A percentile compares a stretch with the other conserved stretches of the same genome.
phyloP scores from a whole-genome alignment of 352 stramenopile genomes.

The Halophytophthora polymorphica region DNA sequence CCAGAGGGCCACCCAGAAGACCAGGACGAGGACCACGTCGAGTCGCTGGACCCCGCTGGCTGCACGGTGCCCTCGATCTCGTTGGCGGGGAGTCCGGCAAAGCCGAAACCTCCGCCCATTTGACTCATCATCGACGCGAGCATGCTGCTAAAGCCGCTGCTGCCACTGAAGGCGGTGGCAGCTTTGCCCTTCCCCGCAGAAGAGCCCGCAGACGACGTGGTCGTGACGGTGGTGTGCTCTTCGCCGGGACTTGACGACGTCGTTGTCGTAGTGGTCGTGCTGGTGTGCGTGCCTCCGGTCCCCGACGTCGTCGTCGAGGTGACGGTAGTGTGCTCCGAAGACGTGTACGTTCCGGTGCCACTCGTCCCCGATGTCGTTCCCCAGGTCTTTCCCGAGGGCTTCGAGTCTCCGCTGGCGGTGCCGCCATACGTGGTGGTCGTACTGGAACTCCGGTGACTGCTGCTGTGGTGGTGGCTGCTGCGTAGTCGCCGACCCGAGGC shows the following conservation, averaged over 20 bases:
- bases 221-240: conserved; percentile 21
- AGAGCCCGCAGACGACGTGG: conserved; percentile 16
- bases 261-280: conserved; percentile 18
- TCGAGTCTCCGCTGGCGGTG: conserved; percentile 2
- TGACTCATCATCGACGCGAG: no score
- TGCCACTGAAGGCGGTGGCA: no score
- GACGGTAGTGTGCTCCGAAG: conserved; percentile 3
- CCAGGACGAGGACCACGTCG: background rate
- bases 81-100: conserved; percentile 7
- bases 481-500: background rate
- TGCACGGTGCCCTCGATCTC: conserved; percentile 20
- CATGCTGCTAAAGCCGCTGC: no score
- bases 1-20: conserved; percentile 8
- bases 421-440: conserved; percentile 6
- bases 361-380: conserved; percentile 17
- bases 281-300: conserved; percentile 16
- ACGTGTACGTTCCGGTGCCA: conserved; percentile 16
- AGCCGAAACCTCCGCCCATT: conserved; percentile 18
- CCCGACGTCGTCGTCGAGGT: conserved; percentile 18
- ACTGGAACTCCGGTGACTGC: no score
- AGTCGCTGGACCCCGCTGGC: conserved; percentile 8
- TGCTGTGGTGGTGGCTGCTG: conserved; percentile 2
- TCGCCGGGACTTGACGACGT: conserved; percentile 17
- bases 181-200: background rate
- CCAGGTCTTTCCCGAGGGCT: conserved; percentile 10